Conservation (phyloP, 192 early-diverging fungal species). For the Radiomyces spectabilis region DNA sequence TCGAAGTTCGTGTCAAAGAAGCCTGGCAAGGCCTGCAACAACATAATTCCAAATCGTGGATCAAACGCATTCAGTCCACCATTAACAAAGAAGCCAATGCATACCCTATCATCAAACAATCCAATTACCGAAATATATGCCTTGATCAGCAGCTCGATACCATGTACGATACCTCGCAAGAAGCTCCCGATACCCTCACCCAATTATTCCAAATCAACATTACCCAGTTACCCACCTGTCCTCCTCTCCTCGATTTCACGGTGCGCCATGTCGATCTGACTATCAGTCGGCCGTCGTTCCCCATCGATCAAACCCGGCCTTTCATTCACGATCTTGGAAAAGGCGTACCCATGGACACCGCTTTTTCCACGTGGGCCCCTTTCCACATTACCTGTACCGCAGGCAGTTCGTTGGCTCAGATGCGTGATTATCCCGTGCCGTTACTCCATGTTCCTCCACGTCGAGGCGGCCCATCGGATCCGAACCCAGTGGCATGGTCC, state of each 20-base stretch:
- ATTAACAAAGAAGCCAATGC: conserved; percentile 5
- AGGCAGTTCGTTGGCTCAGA: conserved; percentile 27
- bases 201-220: conserved; percentile 8
- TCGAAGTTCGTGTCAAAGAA: conserved; percentile 10
- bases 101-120: neutral
- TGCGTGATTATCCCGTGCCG: conserved; percentile 36
- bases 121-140: conserved; percentile 1
- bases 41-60: conserved; percentile 28
- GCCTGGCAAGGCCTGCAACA: conserved; percentile 18
- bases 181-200: neutral
- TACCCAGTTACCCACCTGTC: conserved; percentile 7
- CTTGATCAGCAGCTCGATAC: neutral
- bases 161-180: neutral
- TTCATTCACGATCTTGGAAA: conserved; percentile 35
- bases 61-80: conserved; percentile 11
- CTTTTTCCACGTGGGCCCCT: conserved; percentile 28
- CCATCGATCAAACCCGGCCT: conserved; percentile 17
- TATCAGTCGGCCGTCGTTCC: conserved; percentile 21
- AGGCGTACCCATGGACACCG: conserved; percentile 28
- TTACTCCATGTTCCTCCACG: conserved; percentile 28
- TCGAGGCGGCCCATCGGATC: neutral
- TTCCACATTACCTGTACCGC: conserved; percentile 27
- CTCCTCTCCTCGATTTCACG: conserved; percentile 25
- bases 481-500: conserved; percentile 12
- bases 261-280: conserved; percentile 3